Conservation (phyloP, 768 basidiomycete species). For the Boletus coccyginus region DNA sequence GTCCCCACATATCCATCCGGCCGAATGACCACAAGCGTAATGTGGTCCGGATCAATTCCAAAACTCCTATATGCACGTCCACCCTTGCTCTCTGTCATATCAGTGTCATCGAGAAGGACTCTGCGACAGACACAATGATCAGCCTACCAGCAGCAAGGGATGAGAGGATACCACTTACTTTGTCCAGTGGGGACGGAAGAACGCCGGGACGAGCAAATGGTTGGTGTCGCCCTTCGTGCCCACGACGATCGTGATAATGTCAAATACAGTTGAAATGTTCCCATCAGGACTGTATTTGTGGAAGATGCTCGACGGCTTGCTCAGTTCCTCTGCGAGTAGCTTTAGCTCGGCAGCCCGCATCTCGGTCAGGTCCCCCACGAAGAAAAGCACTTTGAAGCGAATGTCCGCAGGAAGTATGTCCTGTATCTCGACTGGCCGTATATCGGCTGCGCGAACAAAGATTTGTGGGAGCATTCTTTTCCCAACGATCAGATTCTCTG, state of each 20-base stretch:
- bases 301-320: slow-evolving; percentile 16
- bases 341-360: slow-evolving; percentile 18
- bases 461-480: slow-evolving; percentile 35
- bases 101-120: slow-evolving; percentile 34
- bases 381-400: slow-evolving; percentile 36
- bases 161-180: neutral
- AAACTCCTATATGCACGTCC: slow-evolving; percentile 32
- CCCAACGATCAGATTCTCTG: slow-evolving; percentile 30
- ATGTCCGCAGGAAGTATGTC: slow-evolving; percentile 35
- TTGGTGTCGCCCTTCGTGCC: slow-evolving; percentile 31
- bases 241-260: slow-evolving; percentile 21
- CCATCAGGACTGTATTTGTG: slow-evolving; percentile 23
- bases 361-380: slow-evolving; percentile 26
- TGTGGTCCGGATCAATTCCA: slow-evolving; percentile 26
- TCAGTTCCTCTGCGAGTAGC: slow-evolving; percentile 21
- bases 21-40: slow-evolving; percentile 35
- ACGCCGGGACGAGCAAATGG: slow-evolving; percentile 30
- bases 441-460: slow-evolving; percentile 22
- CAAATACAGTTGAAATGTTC: slow-evolving; percentile 27
- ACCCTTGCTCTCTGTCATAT: slow-evolving; percentile 27
- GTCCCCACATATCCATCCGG: slow-evolving; percentile 39
- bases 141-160: neutral
- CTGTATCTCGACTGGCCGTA: slow-evolving; percentile 34
- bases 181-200: neutral
- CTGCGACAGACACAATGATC: slow-evolving; percentile 11